phyloP scores from a whole-genome alignment of 129 eudicot species.

The Tagetes erecta region DNA sequence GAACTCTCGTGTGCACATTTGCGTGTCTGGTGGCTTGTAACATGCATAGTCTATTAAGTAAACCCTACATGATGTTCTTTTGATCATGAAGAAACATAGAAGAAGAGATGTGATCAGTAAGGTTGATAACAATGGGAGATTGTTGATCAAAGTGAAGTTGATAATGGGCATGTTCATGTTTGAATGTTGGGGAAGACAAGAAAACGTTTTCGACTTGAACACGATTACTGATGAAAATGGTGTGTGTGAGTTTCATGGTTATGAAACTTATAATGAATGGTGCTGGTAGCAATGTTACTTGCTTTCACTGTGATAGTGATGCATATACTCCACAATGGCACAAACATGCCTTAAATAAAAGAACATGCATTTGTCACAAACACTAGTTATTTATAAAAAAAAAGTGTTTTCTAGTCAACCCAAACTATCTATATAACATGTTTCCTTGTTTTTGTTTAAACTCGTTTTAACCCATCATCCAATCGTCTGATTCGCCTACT shows the following conservation, averaged over 20 bases:
- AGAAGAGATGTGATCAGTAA: slow-evolving; percentile 17
- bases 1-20: slow-evolving; percentile 37
- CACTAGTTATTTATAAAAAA: not conserved
- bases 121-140: slow-evolving; percentile 8
- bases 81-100: slow-evolving; percentile 22
- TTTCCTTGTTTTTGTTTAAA: not conserved
- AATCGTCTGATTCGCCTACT: not conserved
- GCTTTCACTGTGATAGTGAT: slow-evolving; percentile 17
- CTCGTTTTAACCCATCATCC: not conserved
- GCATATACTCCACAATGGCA: slow-evolving; percentile 1
- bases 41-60: slow-evolving; percentile 56
- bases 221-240: slow-evolving; percentile 1
- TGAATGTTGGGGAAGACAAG: slow-evolving; percentile 1
- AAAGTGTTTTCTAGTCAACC: not conserved
- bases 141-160: slow-evolving; percentile 18
- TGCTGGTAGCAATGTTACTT: not conserved
- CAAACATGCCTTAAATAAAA: slow-evolving; percentile 13
- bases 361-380: not conserved
- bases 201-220: not conserved
- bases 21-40: slow-evolving; percentile 47
- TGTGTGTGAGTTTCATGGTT: slow-evolving; percentile 17
- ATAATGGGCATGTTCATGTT: slow-evolving; percentile 18
- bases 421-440: not conserved
- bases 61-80: slow-evolving; percentile 23
- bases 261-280: slow-evolving; percentile 19